Evolutionary conservation across 164 flowering plant species (phyloP).

Genomic region (Annona squamosa): DNA sequence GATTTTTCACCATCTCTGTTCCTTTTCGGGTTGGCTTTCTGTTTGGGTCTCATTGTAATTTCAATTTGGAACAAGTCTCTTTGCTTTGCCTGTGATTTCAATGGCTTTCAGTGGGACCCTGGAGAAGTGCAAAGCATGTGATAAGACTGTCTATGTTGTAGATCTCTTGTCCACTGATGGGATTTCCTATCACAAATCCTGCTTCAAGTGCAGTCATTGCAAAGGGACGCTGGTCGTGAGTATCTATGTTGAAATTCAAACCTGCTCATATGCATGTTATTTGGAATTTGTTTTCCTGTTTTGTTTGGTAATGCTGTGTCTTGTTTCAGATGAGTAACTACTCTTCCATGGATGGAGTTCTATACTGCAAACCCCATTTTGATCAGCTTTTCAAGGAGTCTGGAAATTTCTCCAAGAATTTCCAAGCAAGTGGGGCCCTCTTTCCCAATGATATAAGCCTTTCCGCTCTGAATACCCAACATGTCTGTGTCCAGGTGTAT

Average conservation of each 20-base stretch:
- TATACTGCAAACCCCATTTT: slow-evolving; percentile 66
- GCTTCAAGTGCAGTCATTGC: slow-evolving; percentile 70
- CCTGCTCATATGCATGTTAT: not conserved
- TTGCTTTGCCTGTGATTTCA: not conserved
- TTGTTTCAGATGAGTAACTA: slow-evolving; percentile 45
- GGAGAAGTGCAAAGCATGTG: slow-evolving; percentile 57
- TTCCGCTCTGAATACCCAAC: no score
- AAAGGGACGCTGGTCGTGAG: slow-evolving; percentile 45
- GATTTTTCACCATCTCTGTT: not conserved
- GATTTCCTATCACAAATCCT: slow-evolving; percentile 44
- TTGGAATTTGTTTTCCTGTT: not conserved
- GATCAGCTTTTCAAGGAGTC: slow-evolving; percentile 55
- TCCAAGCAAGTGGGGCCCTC: slow-evolving; percentile 24
- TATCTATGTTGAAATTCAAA: not conserved
- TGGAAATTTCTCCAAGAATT: slow-evolving; percentile 35
- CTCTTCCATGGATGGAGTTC: slow-evolving; percentile 51
- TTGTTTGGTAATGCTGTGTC: not conserved
- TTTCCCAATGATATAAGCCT: no score
- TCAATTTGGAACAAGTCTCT: no score
- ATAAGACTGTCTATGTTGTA: slow-evolving; percentile 50
- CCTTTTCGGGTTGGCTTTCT: not conserved
- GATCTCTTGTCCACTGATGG: slow-evolving; percentile 55
- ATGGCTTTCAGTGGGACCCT: slow-evolving; percentile 57
- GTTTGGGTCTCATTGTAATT: not conserved
- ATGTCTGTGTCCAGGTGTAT: no score